phyloP scores from a whole-genome alignment of 192 early-diverging fungal species.

The Helicostylum pulchrum region DNA sequence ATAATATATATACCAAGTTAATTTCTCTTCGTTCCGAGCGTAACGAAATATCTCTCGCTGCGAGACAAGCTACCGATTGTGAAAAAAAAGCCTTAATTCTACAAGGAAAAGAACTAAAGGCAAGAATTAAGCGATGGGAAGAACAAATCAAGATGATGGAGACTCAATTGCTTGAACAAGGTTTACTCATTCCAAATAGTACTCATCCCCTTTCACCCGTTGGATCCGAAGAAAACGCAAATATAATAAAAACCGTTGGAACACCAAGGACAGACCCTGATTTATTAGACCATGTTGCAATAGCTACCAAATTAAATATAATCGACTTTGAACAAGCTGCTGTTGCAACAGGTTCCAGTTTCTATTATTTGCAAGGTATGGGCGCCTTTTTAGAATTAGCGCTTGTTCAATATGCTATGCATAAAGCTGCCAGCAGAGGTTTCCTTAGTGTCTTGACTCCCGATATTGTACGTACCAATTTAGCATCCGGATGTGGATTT shows the following conservation, averaged over 20 bases:
- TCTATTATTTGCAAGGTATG: slow-evolving; percentile 81
- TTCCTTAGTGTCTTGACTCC: slow-evolving; percentile 76
- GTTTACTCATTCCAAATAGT: slow-evolving; percentile 47
- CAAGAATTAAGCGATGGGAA: slow-evolving; percentile 53
- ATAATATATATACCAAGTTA: slow-evolving; percentile 13
- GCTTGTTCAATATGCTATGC: slow-evolving; percentile 79
- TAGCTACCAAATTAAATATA: slow-evolving; percentile 59
- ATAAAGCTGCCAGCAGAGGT: slow-evolving; percentile 61
- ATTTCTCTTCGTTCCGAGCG: slow-evolving; percentile 9
- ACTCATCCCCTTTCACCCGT: slow-evolving; percentile 69
- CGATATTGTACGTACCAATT: slow-evolving; percentile 73
- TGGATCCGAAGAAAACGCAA: slow-evolving; percentile 63
- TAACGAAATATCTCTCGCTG: slow-evolving; percentile 21
- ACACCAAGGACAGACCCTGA: slow-evolving; percentile 3
- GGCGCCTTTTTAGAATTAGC: slow-evolving; percentile 83
- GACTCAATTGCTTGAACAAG: slow-evolving; percentile 50
- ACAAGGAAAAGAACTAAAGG: slow-evolving; percentile 55
- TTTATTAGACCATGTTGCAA: slow-evolving; percentile 62
- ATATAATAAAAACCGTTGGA: slow-evolving; percentile 47
- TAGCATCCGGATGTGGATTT: slow-evolving; percentile 87
- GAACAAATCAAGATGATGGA: slow-evolving; percentile 47
- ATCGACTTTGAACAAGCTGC: slow-evolving; percentile 81
- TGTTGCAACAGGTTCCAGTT: slow-evolving; percentile 71
- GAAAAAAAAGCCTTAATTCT: slow-evolving; percentile 4
- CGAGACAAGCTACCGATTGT: slow-evolving; percentile 1